Evolutionary conservation across 2,329 filamentous ascomycete species (phyloP), one percentile per base, ranked within the genome.

Genomic region (Leptographium flavum): DNA sequence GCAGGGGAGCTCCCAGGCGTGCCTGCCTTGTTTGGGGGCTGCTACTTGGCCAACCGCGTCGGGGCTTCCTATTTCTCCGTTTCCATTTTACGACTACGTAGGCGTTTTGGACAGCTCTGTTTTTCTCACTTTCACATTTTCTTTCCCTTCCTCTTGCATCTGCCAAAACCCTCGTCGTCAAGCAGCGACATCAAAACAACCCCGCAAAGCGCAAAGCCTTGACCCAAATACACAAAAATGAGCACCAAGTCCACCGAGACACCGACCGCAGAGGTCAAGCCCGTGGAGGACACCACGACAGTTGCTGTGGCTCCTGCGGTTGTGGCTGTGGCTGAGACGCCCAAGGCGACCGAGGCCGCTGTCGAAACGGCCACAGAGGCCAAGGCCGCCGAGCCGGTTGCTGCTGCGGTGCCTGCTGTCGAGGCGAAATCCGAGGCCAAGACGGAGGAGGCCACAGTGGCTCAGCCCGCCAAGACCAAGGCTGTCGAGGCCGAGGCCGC

Each of bases 171-270:
- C 22, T 11, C 6, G 15, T 25, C 6, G n/a, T 3, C 13, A 31
- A 21, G 30, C 23, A 17, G 14, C 13, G 23, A 31, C 17, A 23
- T 9, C 23, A 39, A n/a, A 1, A 13, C 23, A 19, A 17, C 7
- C 5, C 15, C 23, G 23, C n/a, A 28, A 27, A 22, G 17, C 13
- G 15, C 36, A 39, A 23, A 25, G n/a, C n/a, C n/a, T n/a, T n/a
- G n/a, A n/a, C n/a, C n/a, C 36, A 27, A 43, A 30, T 22, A 9
- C 30, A 5, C 38, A 17, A 52, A 32, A 35, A 52, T 52, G 51
- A 45, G 44, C 43, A 45, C 47, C 39, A 49, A 50, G 47, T 45
- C 47, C 10, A 46, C 51, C 31, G 48, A 52, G 22, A 44, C 47
- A 7, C 25, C 41, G n/a, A 36, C 47, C 22, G 39, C 45, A 2